Percentiles rank a stretch among this genome's conserved stretches.
Conservation (phyloP, 345 rosid genomes). For the Gossypium thurberi region DNA sequence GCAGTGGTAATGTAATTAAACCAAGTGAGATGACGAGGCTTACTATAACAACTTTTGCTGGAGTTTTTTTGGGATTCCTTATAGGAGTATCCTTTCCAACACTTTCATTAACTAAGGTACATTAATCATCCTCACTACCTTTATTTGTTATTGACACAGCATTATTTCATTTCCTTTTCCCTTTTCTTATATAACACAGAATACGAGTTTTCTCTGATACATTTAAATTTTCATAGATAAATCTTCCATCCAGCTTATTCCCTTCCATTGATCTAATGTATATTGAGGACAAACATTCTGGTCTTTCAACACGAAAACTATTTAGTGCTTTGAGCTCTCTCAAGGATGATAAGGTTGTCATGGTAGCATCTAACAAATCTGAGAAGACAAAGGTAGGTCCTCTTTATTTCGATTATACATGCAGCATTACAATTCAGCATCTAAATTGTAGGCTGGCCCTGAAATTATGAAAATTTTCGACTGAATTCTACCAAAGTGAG, state of each 20-base stretch:
- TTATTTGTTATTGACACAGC: not conserved
- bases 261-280: constrained; percentile 52
- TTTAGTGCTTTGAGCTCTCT: constrained; percentile 63
- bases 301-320: constrained; percentile 58
- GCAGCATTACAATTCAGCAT: not conserved
- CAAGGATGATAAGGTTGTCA: constrained; percentile 30
- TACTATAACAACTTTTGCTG: constrained; percentile 57
- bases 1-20: constrained; percentile 51
- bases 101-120: constrained; percentile 65
- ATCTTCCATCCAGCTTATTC: constrained; percentile 66
- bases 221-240: constrained; percentile 50
- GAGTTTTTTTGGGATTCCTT: constrained; percentile 73
- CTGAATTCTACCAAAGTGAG: not conserved
- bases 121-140: not conserved
- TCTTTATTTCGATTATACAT: not conserved
- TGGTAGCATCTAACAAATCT: constrained; percentile 15
- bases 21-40: constrained; percentile 69
- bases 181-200: not conserved
- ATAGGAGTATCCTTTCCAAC: constrained; percentile 73
- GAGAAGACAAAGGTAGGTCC: constrained; percentile 50
- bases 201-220: constrained; percentile 4
- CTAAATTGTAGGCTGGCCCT: not conserved
- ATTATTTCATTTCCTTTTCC: not conserved
- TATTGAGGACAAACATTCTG: constrained; percentile 71
- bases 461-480: not conserved